Percentiles rank a stretch among this genome's conserved stretches.
These are phyloP conservation scores for Schizosaccharomyces cryophilus DNA, from an alignment of 805 yeast species.

Conservation along the genomic window DNA sequence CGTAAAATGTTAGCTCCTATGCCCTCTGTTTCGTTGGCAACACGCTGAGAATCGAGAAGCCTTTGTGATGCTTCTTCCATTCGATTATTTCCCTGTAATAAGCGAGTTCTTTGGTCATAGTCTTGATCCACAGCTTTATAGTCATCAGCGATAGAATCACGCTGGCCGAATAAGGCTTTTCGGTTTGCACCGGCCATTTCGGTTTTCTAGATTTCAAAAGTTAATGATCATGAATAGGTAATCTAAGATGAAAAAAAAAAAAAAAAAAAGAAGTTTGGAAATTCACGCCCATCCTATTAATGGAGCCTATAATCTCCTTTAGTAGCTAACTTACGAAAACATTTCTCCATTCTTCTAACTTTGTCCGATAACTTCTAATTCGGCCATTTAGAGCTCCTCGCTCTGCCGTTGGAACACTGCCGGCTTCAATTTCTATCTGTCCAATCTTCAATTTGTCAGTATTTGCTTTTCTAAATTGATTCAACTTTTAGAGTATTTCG, in stretches of 20 bases:
- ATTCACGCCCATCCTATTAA: too few species aligned
- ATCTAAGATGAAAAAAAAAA: too few species aligned
- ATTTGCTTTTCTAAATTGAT: neutral
- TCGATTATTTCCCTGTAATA: slow-evolving; percentile 52
- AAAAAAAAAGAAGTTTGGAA: too few species aligned
- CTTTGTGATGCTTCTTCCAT: slow-evolving; percentile 65
- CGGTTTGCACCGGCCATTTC: slow-evolving; percentile 22
- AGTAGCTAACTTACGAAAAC: neutral
- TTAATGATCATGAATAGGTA: too few species aligned
- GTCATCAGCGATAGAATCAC: slow-evolving; percentile 15
- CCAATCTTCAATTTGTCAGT: slow-evolving; percentile 23
- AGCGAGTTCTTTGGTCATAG: slow-evolving; percentile 55
- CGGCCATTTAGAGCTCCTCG: slow-evolving; percentile 52
- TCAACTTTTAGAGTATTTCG: neutral
- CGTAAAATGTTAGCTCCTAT: slow-evolving; percentile 76
- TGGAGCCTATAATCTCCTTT: too few species aligned
- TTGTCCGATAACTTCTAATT: slow-evolving; percentile 20
- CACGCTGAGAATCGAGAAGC: slow-evolving; percentile 62
- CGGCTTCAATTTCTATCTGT: slow-evolving; percentile 70
- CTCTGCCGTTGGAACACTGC: slow-evolving; percentile 49
- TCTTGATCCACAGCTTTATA: slow-evolving; percentile 7
- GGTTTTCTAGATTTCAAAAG: neutral
- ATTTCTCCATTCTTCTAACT: neutral
- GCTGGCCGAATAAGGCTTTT: slow-evolving; percentile 41
- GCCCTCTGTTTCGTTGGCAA: slow-evolving; percentile 77